Percentiles rank a stretch among this genome's conserved stretches.
phyloP scores from a whole-genome alignment of 495 filamentous ascomycete species.

The Lasiosphaeris hirsuta region DNA sequence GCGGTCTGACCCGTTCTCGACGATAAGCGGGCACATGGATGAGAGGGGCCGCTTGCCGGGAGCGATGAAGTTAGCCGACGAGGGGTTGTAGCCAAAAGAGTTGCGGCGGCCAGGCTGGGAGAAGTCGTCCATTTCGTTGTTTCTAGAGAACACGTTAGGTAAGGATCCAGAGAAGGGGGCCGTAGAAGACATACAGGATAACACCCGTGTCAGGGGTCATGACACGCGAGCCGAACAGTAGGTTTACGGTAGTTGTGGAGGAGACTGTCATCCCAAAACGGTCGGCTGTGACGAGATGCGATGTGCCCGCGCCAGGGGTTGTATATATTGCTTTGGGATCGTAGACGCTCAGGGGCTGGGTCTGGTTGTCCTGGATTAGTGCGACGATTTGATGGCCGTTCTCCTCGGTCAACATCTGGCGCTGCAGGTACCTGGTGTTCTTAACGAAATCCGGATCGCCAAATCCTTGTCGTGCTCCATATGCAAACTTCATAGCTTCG shows the following conservation, averaged over 20 bases:
- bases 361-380: slow-evolving; percentile 66
- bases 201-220: slow-evolving; percentile 78
- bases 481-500: slow-evolving; percentile 84
- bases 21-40: slow-evolving; percentile 75
- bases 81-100: slow-evolving; percentile 78
- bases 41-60: slow-evolving; percentile 80
- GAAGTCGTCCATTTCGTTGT: slow-evolving; percentile 94
- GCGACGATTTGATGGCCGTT: slow-evolving; percentile 56
- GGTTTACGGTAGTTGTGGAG: slow-evolving; percentile 78
- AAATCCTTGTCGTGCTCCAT: slow-evolving; percentile 64
- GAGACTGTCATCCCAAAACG: slow-evolving; percentile 65
- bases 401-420: slow-evolving; percentile 57
- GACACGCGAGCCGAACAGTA: slow-evolving; percentile 73
- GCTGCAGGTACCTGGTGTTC: slow-evolving; percentile 46
- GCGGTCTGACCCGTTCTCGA: slow-evolving; percentile 58
- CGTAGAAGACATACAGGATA: slow-evolving; percentile 44
- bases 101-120: slow-evolving; percentile 73
- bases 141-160: slow-evolving; percentile 31
- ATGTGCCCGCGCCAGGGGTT: slow-evolving; percentile 61
- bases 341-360: slow-evolving; percentile 68
- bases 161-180: slow-evolving; percentile 7
- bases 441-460: slow-evolving; percentile 75
- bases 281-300: slow-evolving; percentile 71
- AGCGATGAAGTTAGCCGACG: slow-evolving; percentile 73
- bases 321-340: slow-evolving; percentile 48